Conservation (phyloP, 257 asterid genomes). For the Osmanthus fragrans region DNA sequence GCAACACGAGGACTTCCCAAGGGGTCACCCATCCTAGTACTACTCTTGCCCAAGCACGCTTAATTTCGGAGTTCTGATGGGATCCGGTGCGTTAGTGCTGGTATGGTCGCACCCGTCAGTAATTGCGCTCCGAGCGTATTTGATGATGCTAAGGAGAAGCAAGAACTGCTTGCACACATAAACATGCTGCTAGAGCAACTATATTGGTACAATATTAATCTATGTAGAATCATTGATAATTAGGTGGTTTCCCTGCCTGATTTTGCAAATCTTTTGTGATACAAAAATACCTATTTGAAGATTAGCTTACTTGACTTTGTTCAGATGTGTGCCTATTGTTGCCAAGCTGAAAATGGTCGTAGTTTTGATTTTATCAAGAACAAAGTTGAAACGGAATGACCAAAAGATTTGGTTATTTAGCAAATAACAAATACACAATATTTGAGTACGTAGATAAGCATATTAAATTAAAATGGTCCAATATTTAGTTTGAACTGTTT, state of each 20-base stretch:
- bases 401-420: neutral
- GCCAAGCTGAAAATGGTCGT: neutral
- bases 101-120: too few relatives aligned
- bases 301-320: neutral
- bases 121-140: too few relatives aligned
- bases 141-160: conserved; percentile 64
- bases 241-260: neutral
- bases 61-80: too few relatives aligned
- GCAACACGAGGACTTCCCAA: too few relatives aligned
- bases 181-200: conserved; percentile 75
- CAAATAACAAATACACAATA: neutral
- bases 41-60: too few relatives aligned
- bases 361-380: conserved; percentile 1
- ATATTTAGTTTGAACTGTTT: too few relatives aligned
- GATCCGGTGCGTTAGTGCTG: too few relatives aligned
- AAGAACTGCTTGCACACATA: conserved; percentile 69
- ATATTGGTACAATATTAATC: conserved; percentile 51
- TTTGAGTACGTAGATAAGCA: too few relatives aligned
- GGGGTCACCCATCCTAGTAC: too few relatives aligned
- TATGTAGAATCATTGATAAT: neutral
- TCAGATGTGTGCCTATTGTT: neutral
- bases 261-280: too few relatives aligned
- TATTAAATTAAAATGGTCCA: too few relatives aligned
- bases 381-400: neutral
- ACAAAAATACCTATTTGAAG: too few relatives aligned